Evolutionary conservation across 75 land plant species (phyloP), one percentile per base, ranked within the genome.

Genomic region (Pseudotsuga menziesii): DNA sequence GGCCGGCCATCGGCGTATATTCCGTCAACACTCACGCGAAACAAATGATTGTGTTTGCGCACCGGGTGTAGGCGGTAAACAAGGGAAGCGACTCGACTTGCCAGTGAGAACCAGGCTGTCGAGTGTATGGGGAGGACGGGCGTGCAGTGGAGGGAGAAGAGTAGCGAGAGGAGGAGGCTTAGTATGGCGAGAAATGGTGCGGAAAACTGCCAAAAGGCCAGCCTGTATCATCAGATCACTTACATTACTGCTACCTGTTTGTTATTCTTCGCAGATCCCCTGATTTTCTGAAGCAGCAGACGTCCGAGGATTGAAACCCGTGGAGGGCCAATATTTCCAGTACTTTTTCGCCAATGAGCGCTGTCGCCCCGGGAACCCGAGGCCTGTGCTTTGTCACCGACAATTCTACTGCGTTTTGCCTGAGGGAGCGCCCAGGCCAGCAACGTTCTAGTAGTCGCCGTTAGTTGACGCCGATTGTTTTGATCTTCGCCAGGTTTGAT

Each of bases 31-130:
- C 54, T 48, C 54, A 48, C 54, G 54, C 54, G 54, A 48, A 48
- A 48, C 54, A 9, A 48, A 48, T 48, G 54, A 48, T 48, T 48
- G 54, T 48, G 54, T 48, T 48, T 48, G 12, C 1, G 54, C 12
- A 64, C 69, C 41, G 41, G 69, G n/a, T 17, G 5, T 64, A 5
- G 17, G 9, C 41, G 69, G 69, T 64, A 20, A 32, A 35, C 6
- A 20, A 39, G 35, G 69, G 32, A 17, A n/a, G 36, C 19, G 19
- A 64, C 69, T 36, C 39, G 69, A 7, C n/a, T 0, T 2, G 69
- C 39, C 69, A 64, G 69, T 64, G 69, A 32, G 2, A 1, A 64
- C 69, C 69, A 64, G 69, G 69, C 69, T 64, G 69, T 64, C 32
- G 7, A 36, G 19, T 15, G 69, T 20, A 64, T 15, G 19, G 16